Evolutionary conservation across 305 asterid species (phyloP), one percentile per base, ranked within the genome.

Genomic region (Fraxinus ornus): DNA sequence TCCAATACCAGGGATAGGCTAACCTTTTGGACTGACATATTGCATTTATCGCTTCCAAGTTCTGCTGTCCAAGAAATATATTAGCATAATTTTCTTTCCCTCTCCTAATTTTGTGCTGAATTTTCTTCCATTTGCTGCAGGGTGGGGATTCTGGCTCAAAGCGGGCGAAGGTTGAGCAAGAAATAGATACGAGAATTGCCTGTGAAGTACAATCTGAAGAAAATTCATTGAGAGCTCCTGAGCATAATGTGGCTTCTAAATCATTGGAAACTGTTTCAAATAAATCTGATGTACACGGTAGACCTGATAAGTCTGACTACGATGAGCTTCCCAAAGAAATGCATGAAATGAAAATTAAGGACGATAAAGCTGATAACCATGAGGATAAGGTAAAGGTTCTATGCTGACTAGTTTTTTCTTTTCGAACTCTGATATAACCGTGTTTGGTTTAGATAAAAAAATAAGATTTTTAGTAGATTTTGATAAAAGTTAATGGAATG

Each of bases 301-400:
- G 76, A 84, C 85, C 79, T 4, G 92, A 81, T 77, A 92, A 86
- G 44, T 49, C 89, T 21, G 90, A 89, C 35, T 28, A 82, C 60
- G 90, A 89, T 36, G 94, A 91, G 71, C 97, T 95, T 84, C 97
- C 98, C 17, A 90, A 90, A 83, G 97, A 89, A 86, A 88, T 95
- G 93, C 87, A 88, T 80, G 97, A 90, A 47, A 90, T 95, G 98
- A 94, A 92, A 88, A 93, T 95, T 73, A 87, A 85, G 86, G 98
- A 89, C 79, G 91, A 89, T 47, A 92, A 84, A 36, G 71, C 81
- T 62, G 92, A 88, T 78, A 86, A 81, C 79, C 87, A 82, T 36
- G 94, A 91, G 30, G 95, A 85, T 39, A 88, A 52, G 78, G 33
- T 83, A 47, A 94, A 89, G 97, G 97, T 94, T 86, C 33, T 32